These are phyloP conservation scores for Aspergillus ochraceoroseus DNA, from an alignment of 2,329 filamentous ascomycete species.

Conservation along the genomic window DNA sequence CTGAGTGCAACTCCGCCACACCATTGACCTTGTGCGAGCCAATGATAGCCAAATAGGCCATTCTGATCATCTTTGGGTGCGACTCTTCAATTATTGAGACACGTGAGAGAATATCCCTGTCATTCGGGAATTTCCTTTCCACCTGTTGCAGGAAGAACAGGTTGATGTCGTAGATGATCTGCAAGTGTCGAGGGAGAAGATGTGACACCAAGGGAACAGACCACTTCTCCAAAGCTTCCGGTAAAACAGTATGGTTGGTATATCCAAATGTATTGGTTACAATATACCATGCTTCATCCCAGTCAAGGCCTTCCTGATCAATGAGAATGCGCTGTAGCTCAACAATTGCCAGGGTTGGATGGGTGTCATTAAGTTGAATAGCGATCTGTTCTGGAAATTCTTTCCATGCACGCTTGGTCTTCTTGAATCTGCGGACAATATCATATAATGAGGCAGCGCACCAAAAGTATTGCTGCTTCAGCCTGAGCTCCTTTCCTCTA, in stretches of 20 bases:
- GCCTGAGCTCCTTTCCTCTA: constrained; percentile 87
- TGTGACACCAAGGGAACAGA: constrained; percentile 89
- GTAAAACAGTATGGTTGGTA: constrained; percentile 96
- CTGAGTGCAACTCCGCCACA: constrained; percentile 94
- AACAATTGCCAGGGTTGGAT: constrained; percentile 92
- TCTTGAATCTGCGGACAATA: constrained; percentile 97
- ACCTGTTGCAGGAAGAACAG: constrained; percentile 85
- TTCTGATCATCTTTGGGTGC: constrained; percentile 94
- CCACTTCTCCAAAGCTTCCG: constrained; percentile 98
- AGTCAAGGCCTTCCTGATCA: constrained; percentile 84
- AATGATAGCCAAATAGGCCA: constrained; percentile 92
- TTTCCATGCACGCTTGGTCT: constrained; percentile 82
- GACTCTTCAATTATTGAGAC: constrained; percentile 99
- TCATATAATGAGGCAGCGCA: constrained; percentile 94
- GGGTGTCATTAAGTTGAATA: constrained; percentile 97
- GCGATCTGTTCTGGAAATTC: constrained; percentile 93
- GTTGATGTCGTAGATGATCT: constrained; percentile 99
- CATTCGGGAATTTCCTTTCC: constrained; percentile 83
- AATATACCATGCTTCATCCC: constrained; percentile 87
- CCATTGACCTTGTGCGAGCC: constrained; percentile 99
- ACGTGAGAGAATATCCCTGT: constrained; percentile 74
- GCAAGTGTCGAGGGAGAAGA: constrained; percentile 84
- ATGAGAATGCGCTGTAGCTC: constrained; percentile 90
- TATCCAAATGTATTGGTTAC: constrained; percentile 80
- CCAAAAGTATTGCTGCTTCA: constrained; percentile 99